Evolutionary conservation across 1,139 yeast genomes (phyloP).

Genomic region (Dujonia santamariae): DNA sequence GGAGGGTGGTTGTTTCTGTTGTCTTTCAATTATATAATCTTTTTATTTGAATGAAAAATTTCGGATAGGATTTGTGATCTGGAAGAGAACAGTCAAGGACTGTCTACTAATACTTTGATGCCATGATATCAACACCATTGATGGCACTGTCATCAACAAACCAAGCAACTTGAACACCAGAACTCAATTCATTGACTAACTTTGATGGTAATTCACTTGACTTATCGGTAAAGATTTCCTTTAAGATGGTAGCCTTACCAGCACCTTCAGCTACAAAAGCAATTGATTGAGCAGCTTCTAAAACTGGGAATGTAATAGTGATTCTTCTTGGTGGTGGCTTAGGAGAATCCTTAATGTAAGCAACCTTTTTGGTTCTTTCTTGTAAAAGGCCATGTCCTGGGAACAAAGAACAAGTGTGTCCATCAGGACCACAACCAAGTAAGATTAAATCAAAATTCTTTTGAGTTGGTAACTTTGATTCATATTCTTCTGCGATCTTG

Average conservation of each 20-base stretch:
- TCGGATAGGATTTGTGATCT: no score
- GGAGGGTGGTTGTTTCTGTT: no score
- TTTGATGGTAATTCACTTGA: constrained; percentile 62
- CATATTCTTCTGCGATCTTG: constrained; percentile 52
- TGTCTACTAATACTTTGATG: constrained; percentile 49
- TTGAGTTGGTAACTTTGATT: constrained; percentile 38
- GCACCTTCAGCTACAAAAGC: constrained; percentile 91
- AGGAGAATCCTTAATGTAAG: constrained; percentile 59
- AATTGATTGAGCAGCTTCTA: constrained; percentile 52
- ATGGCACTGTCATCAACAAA: constrained; percentile 77
- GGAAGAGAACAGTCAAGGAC: no score
- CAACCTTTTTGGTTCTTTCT: constrained; percentile 37
- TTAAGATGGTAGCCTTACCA: constrained; percentile 72
- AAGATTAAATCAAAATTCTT: constrained; percentile 50
- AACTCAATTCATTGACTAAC: constrained; percentile 55
- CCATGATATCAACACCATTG: constrained; percentile 53
- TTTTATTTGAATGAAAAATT: no score
- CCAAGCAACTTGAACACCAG: constrained; percentile 62
- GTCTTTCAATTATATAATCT: no score
- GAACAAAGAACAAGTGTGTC: constrained; percentile 76
- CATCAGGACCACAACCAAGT: constrained; percentile 79
- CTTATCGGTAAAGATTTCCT: constrained; percentile 62
- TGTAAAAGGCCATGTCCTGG: constrained; percentile 52
- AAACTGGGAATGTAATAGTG: constrained; percentile 65
- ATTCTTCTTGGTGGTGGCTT: constrained; percentile 79